Evolutionary conservation across 2,329 filamentous ascomycete genomes (phyloP).

Genomic region (Fusarium concolor): DNA sequence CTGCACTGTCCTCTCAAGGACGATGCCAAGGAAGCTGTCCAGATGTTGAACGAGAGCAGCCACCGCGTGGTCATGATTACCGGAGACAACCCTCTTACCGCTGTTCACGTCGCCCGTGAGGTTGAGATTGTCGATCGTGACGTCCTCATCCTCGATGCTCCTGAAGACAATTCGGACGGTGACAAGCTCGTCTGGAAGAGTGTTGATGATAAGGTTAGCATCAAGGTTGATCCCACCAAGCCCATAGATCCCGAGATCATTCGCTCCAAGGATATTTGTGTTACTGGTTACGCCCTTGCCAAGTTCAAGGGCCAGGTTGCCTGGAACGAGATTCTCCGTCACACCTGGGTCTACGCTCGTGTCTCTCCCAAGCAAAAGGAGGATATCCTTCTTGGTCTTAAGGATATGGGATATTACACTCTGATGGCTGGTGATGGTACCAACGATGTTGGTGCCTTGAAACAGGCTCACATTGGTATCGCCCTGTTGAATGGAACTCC

Average conservation of each 20-base stretch:
- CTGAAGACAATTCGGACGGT: slow-evolving; percentile 86
- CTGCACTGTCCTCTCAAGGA: slow-evolving; percentile 96
- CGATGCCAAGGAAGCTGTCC: slow-evolving; percentile 91
- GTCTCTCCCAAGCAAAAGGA: slow-evolving; percentile 99
- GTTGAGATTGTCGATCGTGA: slow-evolving; percentile 98
- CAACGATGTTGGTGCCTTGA: slow-evolving; percentile 96
- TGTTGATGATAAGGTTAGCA: slow-evolving; percentile 88
- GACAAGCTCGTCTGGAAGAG: slow-evolving; percentile 93
- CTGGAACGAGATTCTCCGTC: slow-evolving; percentile 80
- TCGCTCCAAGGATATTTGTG: slow-evolving; percentile 88
- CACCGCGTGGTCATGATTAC: slow-evolving; percentile 99
- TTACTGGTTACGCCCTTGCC: slow-evolving; percentile 92
- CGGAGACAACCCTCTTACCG: slow-evolving; percentile 96
- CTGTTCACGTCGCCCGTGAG: slow-evolving; percentile 92
- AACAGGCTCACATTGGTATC: slow-evolving; percentile 97
- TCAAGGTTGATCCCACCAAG: slow-evolving; percentile 85
- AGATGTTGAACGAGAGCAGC: slow-evolving; percentile 98
- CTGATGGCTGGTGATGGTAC: slow-evolving; percentile 99
- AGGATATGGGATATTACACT: slow-evolving; percentile 97
- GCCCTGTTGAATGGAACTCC: slow-evolving; percentile 94
- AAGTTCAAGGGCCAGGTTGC: slow-evolving; percentile 87
- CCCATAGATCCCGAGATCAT: slow-evolving; percentile 85
- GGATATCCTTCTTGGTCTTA: slow-evolving; percentile 95
- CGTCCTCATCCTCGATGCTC: slow-evolving; percentile 92
- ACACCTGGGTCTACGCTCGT: slow-evolving; percentile 97